phyloP scores from a whole-genome alignment of 148 eudicot genomes.

The Nepenthes gracilis region DNA sequence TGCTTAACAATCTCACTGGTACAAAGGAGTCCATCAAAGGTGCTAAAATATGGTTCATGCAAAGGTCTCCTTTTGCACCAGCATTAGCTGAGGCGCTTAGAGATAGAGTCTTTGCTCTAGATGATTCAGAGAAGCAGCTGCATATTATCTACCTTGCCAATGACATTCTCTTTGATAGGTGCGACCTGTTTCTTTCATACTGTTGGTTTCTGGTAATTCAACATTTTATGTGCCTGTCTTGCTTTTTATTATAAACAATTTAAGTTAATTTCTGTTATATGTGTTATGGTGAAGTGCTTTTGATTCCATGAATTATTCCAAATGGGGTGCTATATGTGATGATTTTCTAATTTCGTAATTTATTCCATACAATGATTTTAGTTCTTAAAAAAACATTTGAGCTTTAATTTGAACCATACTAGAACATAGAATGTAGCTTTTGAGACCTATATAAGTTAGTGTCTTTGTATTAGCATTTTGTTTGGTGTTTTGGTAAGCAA shows the following conservation, averaged over 20 bases:
- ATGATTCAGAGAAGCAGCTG: constrained; percentile 85
- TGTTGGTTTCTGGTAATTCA: too few relatives aligned
- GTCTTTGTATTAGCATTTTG: too few relatives aligned
- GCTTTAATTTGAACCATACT: too few relatives aligned
- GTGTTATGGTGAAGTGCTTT: neutral
- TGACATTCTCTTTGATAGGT: constrained; percentile 98
- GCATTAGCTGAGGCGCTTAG: constrained; percentile 85
- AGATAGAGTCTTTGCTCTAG: constrained; percentile 57
- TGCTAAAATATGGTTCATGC: constrained; percentile 98
- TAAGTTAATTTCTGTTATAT: too few relatives aligned
- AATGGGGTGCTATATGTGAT: too few relatives aligned
- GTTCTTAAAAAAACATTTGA: too few relatives aligned
- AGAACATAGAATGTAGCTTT: too few relatives aligned
- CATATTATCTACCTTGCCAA: constrained; percentile 91
- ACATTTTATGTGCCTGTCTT: too few relatives aligned
- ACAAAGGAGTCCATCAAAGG: constrained; percentile 95
- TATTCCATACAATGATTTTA: too few relatives aligned
- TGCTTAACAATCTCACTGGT: constrained; percentile 71
- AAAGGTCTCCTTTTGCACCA: constrained; percentile 82
- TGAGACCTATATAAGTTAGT: too few relatives aligned
- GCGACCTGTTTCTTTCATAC: neutral
- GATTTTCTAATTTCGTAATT: neutral
- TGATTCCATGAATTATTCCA: neutral
- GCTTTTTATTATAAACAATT: too few relatives aligned
- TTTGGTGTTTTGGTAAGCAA: too few relatives aligned